Base-by-base conservation (phyloP, 2,329 filamentous ascomycete species). In the Aspergillus sp. region DNA sequence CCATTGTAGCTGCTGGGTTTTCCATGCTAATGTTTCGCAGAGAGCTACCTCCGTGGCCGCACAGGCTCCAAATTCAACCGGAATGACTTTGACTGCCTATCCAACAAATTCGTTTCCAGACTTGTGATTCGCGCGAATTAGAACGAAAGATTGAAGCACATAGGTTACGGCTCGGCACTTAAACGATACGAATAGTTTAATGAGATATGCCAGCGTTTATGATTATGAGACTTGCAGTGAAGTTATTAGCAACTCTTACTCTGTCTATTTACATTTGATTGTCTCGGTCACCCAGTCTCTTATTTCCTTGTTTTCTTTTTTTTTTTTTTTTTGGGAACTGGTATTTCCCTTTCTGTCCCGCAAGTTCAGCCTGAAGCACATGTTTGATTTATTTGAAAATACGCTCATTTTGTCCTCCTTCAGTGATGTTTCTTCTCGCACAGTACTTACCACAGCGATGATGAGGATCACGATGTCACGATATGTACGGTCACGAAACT, bases 41-140 rank as follows among this genome's bases (percentile, higher is more conserved):
- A 97, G 79, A 81, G 85, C 55, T 98, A 97, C 77, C 84, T 98
- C 61, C 88, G 91, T 70, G 86, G 86, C 60, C 90, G 93, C 66
- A 84, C 86, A 66, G 87, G 88, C 58, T 86, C 89, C 69, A 91
- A 89, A 76, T 98, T 96, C 75, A 90, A 96, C 79, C 87, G 90
- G 67, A 86, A 89, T 68, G 91, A 98, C 80, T 98, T 97, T 73
- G 93, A 98, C 80, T 95, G 88, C 60, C 79, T 98, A 72, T 96
- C 93, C 53, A 97, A 96, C 82, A 98, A 97, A 82, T 97, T 98
- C 81, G 80, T 97, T 66, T 96, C 93, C 39, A 96, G 96, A 79
- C 86, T 98, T 70, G 93, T 97, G 74, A 96, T 97, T 75, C 91
- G 93, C 68, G 90, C 93, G 70, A 96, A 96, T 80, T 96, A 83